Percentiles rank a stretch among this genome's conserved stretches.
Conservation (phyloP, 306 rosid species). For the Carpinus fangiana region DNA sequence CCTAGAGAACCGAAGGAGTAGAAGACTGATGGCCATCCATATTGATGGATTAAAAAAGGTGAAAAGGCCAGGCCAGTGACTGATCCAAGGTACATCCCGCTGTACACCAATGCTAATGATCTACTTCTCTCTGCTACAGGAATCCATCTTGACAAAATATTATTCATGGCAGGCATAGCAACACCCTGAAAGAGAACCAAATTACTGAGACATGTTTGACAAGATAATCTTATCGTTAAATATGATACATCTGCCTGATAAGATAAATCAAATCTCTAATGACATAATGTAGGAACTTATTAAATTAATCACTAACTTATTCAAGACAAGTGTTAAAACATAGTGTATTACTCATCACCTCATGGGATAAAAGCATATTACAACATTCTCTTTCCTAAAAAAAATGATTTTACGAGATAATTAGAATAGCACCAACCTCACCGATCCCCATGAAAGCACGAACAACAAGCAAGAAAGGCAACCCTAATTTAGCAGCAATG, state of each 20-base stretch:
- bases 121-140: conserved; percentile 98
- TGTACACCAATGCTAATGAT: conserved; percentile 89
- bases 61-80: conserved; percentile 98
- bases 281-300: conserved; percentile 10
- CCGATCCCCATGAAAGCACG: conserved; percentile 99
- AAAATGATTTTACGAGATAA: not conserved
- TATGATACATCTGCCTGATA: not conserved
- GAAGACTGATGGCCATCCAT: conserved; percentile 98
- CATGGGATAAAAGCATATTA: not conserved
- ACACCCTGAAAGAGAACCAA: conserved; percentile 67
- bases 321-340: not conserved
- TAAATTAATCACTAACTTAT: not conserved
- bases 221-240: not conserved
- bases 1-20: conserved; percentile 97
- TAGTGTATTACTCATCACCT: not conserved
- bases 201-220: conserved; percentile 24
- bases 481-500: conserved; percentile 86
- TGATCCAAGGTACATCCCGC: conserved; percentile 99
- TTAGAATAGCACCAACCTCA: conserved; percentile 60
- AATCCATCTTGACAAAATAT: conserved; percentile 93
- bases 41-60: conserved; percentile 82
- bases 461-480: conserved; percentile 83
- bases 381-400: not conserved
- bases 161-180: conserved; percentile 99
- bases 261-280: conserved; percentile 23